Percentiles rank a stretch among this genome's conserved stretches.
phyloP scores from a whole-genome alignment of 2,329 filamentous ascomycete genomes.

The Tolypocladium guangdongense region DNA sequence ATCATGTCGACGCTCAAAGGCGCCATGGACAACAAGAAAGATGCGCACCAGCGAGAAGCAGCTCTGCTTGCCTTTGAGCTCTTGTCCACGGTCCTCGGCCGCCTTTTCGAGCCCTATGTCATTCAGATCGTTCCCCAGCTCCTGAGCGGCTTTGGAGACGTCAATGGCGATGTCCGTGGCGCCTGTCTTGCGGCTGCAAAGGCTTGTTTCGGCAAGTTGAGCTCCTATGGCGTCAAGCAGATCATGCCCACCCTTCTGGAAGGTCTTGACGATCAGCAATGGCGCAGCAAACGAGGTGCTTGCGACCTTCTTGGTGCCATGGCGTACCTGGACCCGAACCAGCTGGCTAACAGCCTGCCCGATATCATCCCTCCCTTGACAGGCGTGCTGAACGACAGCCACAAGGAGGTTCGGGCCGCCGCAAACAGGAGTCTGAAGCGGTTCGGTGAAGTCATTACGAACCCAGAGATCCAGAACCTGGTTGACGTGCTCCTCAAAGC shows the following conservation, averaged over 20 bases:
- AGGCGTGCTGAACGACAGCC: constrained; percentile 87
- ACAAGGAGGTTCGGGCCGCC: constrained; percentile 88
- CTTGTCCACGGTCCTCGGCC: constrained; percentile 73
- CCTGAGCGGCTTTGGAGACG: constrained; percentile 79
- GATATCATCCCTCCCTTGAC: constrained; percentile 96
- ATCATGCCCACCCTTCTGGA: constrained; percentile 85
- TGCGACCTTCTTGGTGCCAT: constrained; percentile 95
- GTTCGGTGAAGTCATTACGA: constrained; percentile 96
- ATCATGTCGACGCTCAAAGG: constrained; percentile 72
- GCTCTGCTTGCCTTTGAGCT: constrained; percentile 86
- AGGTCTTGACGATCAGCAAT: constrained; percentile 88
- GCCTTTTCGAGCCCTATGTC: constrained; percentile 90
- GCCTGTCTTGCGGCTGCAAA: constrained; percentile 89
- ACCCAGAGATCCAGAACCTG: constrained; percentile 89
- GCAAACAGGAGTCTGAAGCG: constrained; percentile 95
- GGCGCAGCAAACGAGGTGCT: constrained; percentile 96
- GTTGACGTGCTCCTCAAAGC: constrained; percentile 90
- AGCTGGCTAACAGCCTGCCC: constrained; percentile 81
- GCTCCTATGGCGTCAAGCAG: constrained; percentile 91
- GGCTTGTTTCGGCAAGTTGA: constrained; percentile 84
- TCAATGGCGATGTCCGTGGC: constrained; percentile 79
- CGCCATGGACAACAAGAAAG: constrained; percentile 92
- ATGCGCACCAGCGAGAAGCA: constrained; percentile 77
- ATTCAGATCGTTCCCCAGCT: constrained; percentile 91
- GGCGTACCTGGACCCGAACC: constrained; percentile 95